Evolutionary conservation across 108 stramenopile species (phyloP).

Genomic region (Parmales sp.): DNA sequence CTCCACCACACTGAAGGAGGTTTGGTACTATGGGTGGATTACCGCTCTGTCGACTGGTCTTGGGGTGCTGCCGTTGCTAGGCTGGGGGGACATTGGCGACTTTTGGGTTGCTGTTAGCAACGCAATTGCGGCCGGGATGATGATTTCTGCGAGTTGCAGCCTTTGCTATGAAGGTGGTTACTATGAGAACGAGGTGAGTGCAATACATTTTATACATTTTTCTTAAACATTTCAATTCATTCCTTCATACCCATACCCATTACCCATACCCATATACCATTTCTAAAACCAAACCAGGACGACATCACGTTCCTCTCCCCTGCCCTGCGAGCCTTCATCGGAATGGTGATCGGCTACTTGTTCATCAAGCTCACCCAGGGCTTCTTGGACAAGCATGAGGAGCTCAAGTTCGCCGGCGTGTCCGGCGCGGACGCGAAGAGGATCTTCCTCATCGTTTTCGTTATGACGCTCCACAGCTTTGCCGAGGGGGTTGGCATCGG

Average conservation of each 20-base stretch:
- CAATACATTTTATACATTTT: conserved; percentile 38
- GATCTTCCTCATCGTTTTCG: conserved; percentile 85
- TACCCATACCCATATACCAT: neutral
- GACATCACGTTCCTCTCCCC: conserved; percentile 3
- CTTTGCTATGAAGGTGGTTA: conserved; percentile 71
- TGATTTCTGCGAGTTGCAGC: conserved; percentile 84
- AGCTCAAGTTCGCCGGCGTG: conserved; percentile 69
- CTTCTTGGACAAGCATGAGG: conserved; percentile 76
- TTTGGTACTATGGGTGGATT: conserved; percentile 95
- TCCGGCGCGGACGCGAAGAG: conserved; percentile 77
- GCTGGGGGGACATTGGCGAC: conserved; percentile 53
- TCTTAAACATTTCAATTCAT: conserved; percentile 15
- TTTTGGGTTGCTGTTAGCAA: conserved; percentile 77
- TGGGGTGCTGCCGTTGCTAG: conserved; percentile 81
- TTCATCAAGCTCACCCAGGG: conserved; percentile 72
- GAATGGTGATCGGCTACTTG: conserved; percentile 52
- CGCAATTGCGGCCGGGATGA: conserved; percentile 96
- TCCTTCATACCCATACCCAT: conserved; percentile 13
- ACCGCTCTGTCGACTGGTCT: conserved; percentile 87
- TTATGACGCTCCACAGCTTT: conserved; percentile 96
- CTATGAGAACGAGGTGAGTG: conserved; percentile 50
- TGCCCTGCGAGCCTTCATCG: conserved; percentile 19
- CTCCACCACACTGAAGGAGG: conserved; percentile 63
- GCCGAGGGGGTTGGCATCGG: conserved; percentile 95
- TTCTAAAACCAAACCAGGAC: neutral